phyloP scores from a whole-genome alignment of 768 basidiomycete species.

The Pleurotus djamor region DNA sequence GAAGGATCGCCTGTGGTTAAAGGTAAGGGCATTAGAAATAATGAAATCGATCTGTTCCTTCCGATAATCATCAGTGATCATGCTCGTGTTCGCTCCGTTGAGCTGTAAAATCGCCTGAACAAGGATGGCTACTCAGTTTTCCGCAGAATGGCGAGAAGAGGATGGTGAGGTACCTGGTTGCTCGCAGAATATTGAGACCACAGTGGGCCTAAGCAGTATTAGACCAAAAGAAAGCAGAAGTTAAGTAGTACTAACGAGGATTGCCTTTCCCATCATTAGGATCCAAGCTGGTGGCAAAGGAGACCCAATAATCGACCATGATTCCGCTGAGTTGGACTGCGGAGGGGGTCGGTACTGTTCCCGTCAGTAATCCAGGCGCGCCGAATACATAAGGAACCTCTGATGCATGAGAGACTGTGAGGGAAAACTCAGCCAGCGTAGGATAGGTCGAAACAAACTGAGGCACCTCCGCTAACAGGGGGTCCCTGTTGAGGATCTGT shows the following conservation, averaged over 20 bases:
- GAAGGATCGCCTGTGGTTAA: constrained; percentile 12
- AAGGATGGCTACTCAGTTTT: not conserved
- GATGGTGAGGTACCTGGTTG: constrained; percentile 17
- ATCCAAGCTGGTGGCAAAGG: constrained; percentile 33
- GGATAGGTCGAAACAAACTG: not conserved
- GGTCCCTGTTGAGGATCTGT: constrained; percentile 29
- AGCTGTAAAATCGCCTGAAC: constrained; percentile 30
- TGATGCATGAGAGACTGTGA: constrained; percentile 27
- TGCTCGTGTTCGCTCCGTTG: constrained; percentile 28
- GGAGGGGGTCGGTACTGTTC: constrained; percentile 16
- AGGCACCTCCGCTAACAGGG: constrained; percentile 27
- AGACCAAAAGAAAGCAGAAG: not conserved
- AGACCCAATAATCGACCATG: constrained; percentile 44
- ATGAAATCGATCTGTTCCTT: constrained; percentile 33
- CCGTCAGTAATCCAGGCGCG: constrained; percentile 10
- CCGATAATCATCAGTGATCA: constrained; percentile 34
- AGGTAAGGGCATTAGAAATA: constrained; percentile 23
- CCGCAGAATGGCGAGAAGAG: not conserved
- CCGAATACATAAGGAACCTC: constrained; percentile 35
- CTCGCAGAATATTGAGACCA: constrained; percentile 27
- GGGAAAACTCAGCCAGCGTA: not conserved
- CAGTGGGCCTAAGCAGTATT: constrained; percentile 16
- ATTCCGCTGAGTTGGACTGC: constrained; percentile 20
- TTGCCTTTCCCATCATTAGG: constrained; percentile 35
- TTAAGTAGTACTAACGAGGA: constrained; percentile 19